These are phyloP conservation scores for Nicotiana benthamiana DNA, from an alignment of 257 asterid genomes.

Conservation along the genomic window DNA sequence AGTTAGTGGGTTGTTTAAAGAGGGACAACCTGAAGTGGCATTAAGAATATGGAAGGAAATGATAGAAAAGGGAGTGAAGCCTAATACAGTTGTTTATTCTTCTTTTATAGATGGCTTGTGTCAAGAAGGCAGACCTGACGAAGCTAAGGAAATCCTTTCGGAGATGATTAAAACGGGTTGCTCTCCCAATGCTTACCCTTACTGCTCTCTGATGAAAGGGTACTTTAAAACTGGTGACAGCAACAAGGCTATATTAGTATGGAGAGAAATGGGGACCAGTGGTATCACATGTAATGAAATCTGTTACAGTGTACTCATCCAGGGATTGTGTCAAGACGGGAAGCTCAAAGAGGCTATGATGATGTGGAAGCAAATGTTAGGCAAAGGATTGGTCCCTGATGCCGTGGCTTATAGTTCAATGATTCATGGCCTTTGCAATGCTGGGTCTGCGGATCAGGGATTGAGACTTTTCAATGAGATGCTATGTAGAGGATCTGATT, in stretches of 20 bases:
- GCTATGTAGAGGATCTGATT: slow-evolving; percentile 43
- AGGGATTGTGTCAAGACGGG: slow-evolving; percentile 71
- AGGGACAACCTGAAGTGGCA: slow-evolving; percentile 58
- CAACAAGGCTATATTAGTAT: slow-evolving; percentile 53
- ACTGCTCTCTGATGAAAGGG: slow-evolving; percentile 77
- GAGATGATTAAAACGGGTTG: slow-evolving; percentile 56
- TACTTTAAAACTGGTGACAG: slow-evolving; percentile 61
- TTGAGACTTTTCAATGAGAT: slow-evolving; percentile 75
- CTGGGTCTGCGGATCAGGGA: slow-evolving; percentile 62
- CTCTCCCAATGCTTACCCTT: slow-evolving; percentile 62
- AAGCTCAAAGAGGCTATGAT: slow-evolving; percentile 63
- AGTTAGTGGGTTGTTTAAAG: slow-evolving; percentile 77
- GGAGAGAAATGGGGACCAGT: slow-evolving; percentile 63
- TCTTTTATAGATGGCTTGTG: slow-evolving; percentile 86
- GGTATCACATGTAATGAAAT: slow-evolving; percentile 41
- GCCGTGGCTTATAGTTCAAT: slow-evolving; percentile 79
- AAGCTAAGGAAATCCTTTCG: slow-evolving; percentile 49
- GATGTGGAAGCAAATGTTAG: slow-evolving; percentile 69
- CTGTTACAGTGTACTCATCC: slow-evolving; percentile 70
- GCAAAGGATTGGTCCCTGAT: slow-evolving; percentile 66
- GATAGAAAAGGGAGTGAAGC: slow-evolving; percentile 55
- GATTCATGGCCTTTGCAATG: slow-evolving; percentile 75
- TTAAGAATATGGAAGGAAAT: slow-evolving; percentile 50
- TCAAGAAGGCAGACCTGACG: slow-evolving; percentile 46
- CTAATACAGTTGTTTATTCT: slow-evolving; percentile 68